Base-by-base conservation (phyloP, 352 stramenopile species). In the Phytopythium vexans region DNA sequence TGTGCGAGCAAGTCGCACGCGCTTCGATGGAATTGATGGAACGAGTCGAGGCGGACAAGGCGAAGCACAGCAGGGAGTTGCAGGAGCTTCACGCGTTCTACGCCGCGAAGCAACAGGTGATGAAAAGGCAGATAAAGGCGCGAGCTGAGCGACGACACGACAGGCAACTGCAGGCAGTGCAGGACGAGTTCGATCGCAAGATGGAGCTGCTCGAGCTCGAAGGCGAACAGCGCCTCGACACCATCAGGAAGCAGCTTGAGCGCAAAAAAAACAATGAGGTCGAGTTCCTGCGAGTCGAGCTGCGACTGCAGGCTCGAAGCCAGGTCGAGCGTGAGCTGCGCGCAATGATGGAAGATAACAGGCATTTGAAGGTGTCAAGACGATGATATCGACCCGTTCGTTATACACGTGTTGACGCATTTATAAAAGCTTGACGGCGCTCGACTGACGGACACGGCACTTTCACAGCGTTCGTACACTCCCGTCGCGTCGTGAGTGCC, bases 1-100 rank as follows among this genome's bases (percentile, higher is more conserved):
- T 72, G 4, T 77, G 58, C 36, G 68, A 77, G 55, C 52, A 69
- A 45, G 65, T 81, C 37, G 71, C 71, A 21, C 49, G 35, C 8
- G 62, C 64, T 21, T 43, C 56, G 4, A 55, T 65, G 41, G 59
- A 66, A 10, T 27, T 27, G 21, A 27, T 27, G 21, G 21, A 27
- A 27, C 21, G 21, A 27, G 21, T 27, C 21, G 21, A 27, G 21
- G 21, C 21, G 21, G 21, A 27, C 21, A 27, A 27, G 21, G 21
- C 21, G 2, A 27, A 27, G 21, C 21, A 27, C 21, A 27, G 21
- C 21, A 27, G 21, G 21, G 21, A 27, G 2, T 68, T 66, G 33
- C 46, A 62, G 31, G 54, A 70, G 31, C 54, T 80, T 8, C 60
- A 71, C 27, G 50, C 46, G 15, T 71, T 76, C 38, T 66, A 75